Percentiles rank a stretch among this genome's conserved stretches.
These are phyloP conservation scores for Diaporthe capsici DNA, from an alignment of 2,329 filamentous ascomycete genomes.

Conservation along the genomic window DNA sequence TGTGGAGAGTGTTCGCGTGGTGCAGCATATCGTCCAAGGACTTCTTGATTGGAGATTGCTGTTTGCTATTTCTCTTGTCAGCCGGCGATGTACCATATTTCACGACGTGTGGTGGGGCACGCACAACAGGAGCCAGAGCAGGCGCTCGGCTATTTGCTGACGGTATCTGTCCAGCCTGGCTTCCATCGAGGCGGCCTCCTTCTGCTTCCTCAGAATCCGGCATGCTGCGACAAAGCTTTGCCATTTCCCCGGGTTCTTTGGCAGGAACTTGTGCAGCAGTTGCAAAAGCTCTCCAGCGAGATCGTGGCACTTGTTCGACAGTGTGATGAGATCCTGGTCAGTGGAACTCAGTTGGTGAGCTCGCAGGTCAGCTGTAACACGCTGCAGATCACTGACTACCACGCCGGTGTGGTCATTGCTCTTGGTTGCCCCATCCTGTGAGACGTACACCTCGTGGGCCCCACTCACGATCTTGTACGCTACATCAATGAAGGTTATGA, in stretches of 20 bases:
- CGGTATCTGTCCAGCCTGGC: neutral
- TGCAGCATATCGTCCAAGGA: slow-evolving; percentile 11
- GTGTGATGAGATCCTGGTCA: neutral
- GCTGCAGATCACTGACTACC: slow-evolving; percentile 19
- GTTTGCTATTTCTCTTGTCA: neutral
- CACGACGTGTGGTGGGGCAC: neutral
- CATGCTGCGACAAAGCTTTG: slow-evolving; percentile 27
- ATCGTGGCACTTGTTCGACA: slow-evolving; percentile 8
- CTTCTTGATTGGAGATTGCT: slow-evolving; percentile 25
- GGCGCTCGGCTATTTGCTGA: slow-evolving; percentile 14
- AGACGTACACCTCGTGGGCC: slow-evolving; percentile 3
- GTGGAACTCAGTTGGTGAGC: neutral
- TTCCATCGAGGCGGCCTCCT: slow-evolving; percentile 1
- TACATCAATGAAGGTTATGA: slow-evolving; percentile 22
- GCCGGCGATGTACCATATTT: too few relatives aligned
- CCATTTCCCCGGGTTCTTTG: slow-evolving; percentile 16
- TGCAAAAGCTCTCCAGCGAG: slow-evolving; percentile 2
- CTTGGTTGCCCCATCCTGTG: slow-evolving; percentile 1
- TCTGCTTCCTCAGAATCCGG: slow-evolving; percentile 15
- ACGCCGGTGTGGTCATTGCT: slow-evolving; percentile 17
- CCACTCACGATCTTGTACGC: slow-evolving; percentile 6
- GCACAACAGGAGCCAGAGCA: slow-evolving; percentile 8
- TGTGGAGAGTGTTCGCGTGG: neutral
- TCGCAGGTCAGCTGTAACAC: slow-evolving; percentile 3
- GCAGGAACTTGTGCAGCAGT: slow-evolving; percentile 7